phyloP scores from a whole-genome alignment of 106 monocot genomes.

The Phalaenopsis equestris region DNA sequence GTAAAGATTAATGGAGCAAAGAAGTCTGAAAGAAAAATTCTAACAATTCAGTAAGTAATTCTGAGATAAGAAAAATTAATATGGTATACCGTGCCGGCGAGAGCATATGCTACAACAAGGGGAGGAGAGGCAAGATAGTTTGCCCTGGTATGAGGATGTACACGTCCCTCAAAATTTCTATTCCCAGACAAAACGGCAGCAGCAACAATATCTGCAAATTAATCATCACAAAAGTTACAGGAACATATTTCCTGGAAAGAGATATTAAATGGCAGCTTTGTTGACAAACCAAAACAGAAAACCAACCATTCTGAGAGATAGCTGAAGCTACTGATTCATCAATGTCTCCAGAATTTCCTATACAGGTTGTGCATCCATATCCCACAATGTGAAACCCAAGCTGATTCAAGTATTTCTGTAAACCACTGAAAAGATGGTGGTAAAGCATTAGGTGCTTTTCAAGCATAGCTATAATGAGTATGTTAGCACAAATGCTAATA shows the following conservation, averaged over 20 bases:
- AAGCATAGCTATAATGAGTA: not conserved
- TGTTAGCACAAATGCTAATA: not conserved
- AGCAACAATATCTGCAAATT: constrained; percentile 71
- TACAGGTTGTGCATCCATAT: constrained; percentile 97
- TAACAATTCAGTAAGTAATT: not conserved
- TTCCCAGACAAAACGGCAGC: constrained; percentile 91
- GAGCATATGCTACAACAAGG: constrained; percentile 91
- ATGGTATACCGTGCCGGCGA: constrained; percentile 80
- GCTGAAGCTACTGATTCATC: constrained; percentile 77
- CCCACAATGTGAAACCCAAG: constrained; percentile 93
- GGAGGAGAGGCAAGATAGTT: constrained; percentile 98
- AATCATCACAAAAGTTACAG: constrained; percentile 2
- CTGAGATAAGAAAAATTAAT: not conserved
- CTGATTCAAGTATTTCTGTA: constrained; percentile 87
- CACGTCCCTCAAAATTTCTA: constrained; percentile 91
- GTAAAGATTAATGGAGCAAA: not conserved
- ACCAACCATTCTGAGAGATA: constrained; percentile 80
- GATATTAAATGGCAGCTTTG: not conserved
- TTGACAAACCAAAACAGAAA: not conserved
- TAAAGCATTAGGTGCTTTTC: not conserved
- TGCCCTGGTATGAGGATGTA: constrained; percentile 83
- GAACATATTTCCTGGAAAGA: not conserved
- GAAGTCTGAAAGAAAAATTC: not conserved
- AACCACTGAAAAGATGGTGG: constrained; percentile 43
- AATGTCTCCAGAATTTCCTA: constrained; percentile 95